Evolutionary conservation across 1,284 basidiomycete genomes (phyloP).

Genomic region (Tylopilus orsonianus): DNA sequence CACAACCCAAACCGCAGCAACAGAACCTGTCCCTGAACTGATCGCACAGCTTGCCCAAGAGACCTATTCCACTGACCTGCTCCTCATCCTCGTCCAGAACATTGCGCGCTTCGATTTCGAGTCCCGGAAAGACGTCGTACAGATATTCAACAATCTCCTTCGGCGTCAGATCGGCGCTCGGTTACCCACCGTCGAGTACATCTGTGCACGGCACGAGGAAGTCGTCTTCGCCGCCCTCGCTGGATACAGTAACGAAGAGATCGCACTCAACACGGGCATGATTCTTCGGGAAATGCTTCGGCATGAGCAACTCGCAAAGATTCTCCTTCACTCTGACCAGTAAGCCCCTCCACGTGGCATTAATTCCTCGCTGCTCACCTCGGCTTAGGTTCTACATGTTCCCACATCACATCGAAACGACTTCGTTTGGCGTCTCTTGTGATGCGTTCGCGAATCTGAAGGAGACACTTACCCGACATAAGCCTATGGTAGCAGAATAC

Average conservation of each 20-base stretch:
- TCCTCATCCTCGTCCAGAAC: constrained; percentile 79
- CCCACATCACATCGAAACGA: constrained; percentile 95
- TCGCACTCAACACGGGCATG: constrained; percentile 98
- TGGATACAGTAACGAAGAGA: constrained; percentile 92
- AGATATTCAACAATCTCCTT: constrained; percentile 96
- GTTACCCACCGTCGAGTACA: constrained; percentile 94
- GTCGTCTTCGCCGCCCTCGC: constrained; percentile 87
- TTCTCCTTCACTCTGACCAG: constrained; percentile 92
- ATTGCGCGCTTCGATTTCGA: constrained; percentile 95
- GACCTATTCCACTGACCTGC: constrained; percentile 88
- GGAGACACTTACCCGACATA: constrained; percentile 94
- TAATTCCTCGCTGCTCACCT: constrained; percentile 8
- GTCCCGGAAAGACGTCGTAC: constrained; percentile 93
- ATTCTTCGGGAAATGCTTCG: constrained; percentile 96
- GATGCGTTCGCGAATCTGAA: constrained; percentile 98
- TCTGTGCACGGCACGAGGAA: constrained; percentile 75
- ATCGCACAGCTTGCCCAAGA: constrained; percentile 95
- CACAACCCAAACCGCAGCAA: constrained; percentile 8
- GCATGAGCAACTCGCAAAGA: constrained; percentile 89
- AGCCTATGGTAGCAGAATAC: constrained; percentile 95
- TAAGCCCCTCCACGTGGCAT: constrained; percentile 41
- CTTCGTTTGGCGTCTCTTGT: constrained; percentile 97
- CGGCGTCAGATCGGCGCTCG: constrained; percentile 92
- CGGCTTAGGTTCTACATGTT: constrained; percentile 88
- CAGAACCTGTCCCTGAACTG: constrained; percentile 82